These are phyloP conservation scores for Fusarium scirpi DNA, from an alignment of 2,329 filamentous ascomycete genomes.

Conservation along the genomic window DNA sequence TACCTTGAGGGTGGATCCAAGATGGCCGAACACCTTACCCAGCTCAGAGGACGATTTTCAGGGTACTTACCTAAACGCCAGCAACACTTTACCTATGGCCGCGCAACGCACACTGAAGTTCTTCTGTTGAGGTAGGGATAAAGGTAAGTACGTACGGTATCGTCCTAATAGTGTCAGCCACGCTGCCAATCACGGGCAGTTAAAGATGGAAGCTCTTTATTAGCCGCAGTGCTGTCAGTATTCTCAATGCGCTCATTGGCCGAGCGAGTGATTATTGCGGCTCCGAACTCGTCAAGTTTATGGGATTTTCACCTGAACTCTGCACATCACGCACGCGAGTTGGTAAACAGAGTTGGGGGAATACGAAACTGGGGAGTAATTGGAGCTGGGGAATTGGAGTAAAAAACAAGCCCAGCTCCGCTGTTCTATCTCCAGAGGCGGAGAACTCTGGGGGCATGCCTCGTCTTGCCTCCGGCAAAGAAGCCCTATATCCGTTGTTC, in stretches of 20 bases:
- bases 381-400: constrained; percentile 21
- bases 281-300: constrained; percentile 26
- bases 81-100: not conserved
- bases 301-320: constrained; percentile 13
- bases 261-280: constrained; percentile 27
- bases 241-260: constrained; percentile 15
- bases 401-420: constrained; percentile 11
- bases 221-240: constrained; percentile 26
- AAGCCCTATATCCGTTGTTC: not conserved
- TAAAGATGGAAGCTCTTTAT: constrained; percentile 24
- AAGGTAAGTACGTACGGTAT: not conserved
- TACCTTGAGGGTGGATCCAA: constrained; percentile 40
- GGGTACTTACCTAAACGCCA: constrained; percentile 23
- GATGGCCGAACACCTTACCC: constrained; percentile 43
- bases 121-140: constrained; percentile 7
- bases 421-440: constrained; percentile 4
- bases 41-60: constrained; percentile 40
- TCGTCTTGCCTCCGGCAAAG: not conserved
- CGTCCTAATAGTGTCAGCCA: constrained; percentile 20
- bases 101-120: not conserved
- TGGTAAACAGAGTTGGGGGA: constrained; percentile 6
- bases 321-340: not conserved
- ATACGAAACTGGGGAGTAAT: constrained; percentile 8
- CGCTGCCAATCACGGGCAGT: constrained; percentile 34
- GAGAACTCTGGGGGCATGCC: constrained; percentile 27